Conservation (phyloP, 31 red algal species). For the Endocladia muricata region DNA sequence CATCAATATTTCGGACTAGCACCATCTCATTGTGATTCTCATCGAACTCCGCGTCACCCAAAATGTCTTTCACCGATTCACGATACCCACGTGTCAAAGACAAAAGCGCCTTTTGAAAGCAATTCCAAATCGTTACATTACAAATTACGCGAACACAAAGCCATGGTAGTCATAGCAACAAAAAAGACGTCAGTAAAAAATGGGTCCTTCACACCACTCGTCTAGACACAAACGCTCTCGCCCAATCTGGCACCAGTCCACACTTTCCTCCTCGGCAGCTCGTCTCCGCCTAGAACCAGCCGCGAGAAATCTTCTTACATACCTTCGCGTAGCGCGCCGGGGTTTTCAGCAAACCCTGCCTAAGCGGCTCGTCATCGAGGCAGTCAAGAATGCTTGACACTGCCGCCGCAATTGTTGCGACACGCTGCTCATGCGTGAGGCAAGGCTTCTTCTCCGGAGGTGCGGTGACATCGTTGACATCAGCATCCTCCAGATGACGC, state of each 20-base stretch:
- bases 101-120: conserved; percentile 15
- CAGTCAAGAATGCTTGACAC: conserved; percentile 48
- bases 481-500: neutral
- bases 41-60: conserved; percentile 72
- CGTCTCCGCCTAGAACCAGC: no score
- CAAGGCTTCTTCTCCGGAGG: conserved; percentile 11
- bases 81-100: conserved; percentile 64
- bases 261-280: no score
- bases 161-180: no score
- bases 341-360: conserved; percentile 68
- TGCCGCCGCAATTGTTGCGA: conserved; percentile 36
- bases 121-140: no score
- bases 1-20: conserved; percentile 64
- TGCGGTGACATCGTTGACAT: neutral
- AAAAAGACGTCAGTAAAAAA: no score
- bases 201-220: no score
- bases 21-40: conserved; percentile 77
- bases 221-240: no score
- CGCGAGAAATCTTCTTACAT: no score
- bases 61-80: conserved; percentile 16
- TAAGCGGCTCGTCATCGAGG: conserved; percentile 48
- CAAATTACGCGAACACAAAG: no score
- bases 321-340: conserved; percentile 66
- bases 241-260: no score
- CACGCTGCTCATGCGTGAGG: conserved; percentile 27